Percentiles rank a stretch among this genome's conserved stretches.
phyloP scores from a whole-genome alignment of 2,329 filamentous ascomycete genomes.

The Mycosphaerella arachidis region DNA sequence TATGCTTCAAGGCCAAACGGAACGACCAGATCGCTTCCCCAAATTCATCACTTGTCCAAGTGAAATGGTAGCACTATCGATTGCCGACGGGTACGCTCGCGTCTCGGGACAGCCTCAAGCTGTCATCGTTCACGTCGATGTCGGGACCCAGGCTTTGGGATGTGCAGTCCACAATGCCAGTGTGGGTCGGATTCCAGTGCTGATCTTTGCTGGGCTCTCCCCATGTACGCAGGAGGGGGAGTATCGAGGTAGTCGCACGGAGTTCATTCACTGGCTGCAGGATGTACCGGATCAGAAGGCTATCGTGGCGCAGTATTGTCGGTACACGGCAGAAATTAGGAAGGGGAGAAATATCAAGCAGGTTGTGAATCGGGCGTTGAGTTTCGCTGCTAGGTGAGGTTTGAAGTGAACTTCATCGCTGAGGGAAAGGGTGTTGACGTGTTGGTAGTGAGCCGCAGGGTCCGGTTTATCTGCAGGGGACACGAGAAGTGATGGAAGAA shows the following conservation, averaged over 20 bases:
- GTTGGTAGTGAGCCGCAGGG: conserved; percentile 58
- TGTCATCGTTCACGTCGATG: conserved; percentile 76
- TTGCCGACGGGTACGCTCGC: conserved; percentile 73
- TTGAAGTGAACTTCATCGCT: too few relatives aligned
- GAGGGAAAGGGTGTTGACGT: too few relatives aligned
- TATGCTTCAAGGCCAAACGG: conserved; percentile 71
- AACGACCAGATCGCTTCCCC: conserved; percentile 61
- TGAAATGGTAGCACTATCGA: conserved; percentile 79
- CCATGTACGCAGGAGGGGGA: conserved; percentile 75
- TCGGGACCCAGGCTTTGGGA: conserved; percentile 73
- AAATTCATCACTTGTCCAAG: conserved; percentile 75
- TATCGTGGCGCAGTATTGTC: conserved; percentile 79
- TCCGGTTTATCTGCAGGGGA: conserved; percentile 73
- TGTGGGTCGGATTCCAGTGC: conserved; percentile 65
- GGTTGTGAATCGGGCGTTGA: conserved; percentile 77
- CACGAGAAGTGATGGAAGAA: conserved; percentile 79
- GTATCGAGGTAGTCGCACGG: conserved; percentile 69
- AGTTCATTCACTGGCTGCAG: conserved; percentile 85
- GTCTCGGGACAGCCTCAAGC: conserved; percentile 68
- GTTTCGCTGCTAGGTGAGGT: conserved; percentile 63
- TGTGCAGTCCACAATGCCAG: conserved; percentile 77
- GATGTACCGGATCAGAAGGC: conserved; percentile 77
- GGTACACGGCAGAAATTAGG: conserved; percentile 78
- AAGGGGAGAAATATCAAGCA: conserved; percentile 82
- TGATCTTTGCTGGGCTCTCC: conserved; percentile 74